Evolutionary conservation across 2,329 filamentous ascomycete species (phyloP), one percentile per base, ranked within the genome.

Genomic region (Venturia pyrina): DNA sequence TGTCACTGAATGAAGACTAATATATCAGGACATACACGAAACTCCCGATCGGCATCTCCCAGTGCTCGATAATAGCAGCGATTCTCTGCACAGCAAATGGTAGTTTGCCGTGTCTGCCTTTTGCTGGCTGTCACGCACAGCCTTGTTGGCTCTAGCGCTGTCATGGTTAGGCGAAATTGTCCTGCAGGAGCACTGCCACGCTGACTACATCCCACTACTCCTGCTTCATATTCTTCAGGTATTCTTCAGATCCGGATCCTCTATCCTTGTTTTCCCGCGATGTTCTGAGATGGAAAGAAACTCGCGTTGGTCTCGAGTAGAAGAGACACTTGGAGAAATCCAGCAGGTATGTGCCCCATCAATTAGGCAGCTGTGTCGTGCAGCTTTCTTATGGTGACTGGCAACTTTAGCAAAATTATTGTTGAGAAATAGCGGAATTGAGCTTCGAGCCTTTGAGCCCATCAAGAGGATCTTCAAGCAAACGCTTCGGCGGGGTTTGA

Each of bases 151-250:
- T 34, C 24, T 34, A 56, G 28, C 17, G 50, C 46, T 32, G 6
- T 19, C 34, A 19, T 15, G 50, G 50, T 17, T 56, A 56, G 50
- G 15, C 50, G 4, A 21, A 13, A 56, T 34, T 21, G 34, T 34
- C 24, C 50, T 56, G 50, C 50, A 56, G 50, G 10, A 56, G 50
- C 50, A 56, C 50, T 56, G 50, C 50, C 50, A 34, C 50, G 50
- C 50, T 56, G 24, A 34, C 50, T 56, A 56, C 50, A 56, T 13
- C 50, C 28, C 1, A 32, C 21, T 21, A n/a, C 3, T 48, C 21
- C 6, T 48, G 1, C 46, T 48, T 53, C 21, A 53, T 21, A 13
- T 21, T 21, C 48, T 24, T 6, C 21, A 28, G 11, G 21, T n/a
- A 10, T 28, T 28, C 48, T 10, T 50, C 48, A 7, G 7, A 57